Base-by-base conservation (phyloP, 2,329 filamentous ascomycete genomes). In the Ceratocystis harringtonii region DNA sequence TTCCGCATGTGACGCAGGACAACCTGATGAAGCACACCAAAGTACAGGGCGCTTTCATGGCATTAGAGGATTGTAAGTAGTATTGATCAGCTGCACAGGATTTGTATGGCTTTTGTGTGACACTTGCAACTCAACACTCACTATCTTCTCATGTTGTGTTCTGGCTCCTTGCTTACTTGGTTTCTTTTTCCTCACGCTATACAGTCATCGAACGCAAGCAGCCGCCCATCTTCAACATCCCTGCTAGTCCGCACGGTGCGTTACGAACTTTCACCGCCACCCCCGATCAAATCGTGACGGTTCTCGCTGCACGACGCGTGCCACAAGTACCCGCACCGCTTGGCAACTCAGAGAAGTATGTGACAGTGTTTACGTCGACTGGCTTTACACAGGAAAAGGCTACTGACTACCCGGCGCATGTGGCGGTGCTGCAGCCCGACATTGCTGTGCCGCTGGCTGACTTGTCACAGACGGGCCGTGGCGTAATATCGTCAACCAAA, bases 1-100 rank as follows among this genome's bases (percentile, higher is more conserved):
- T 97, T 44, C 91, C 94, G 63, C 94, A 99, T 76, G 76, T 99
- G 69, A 89, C 92, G 2, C 92, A 91, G 48, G 94, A 99, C 77
- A 88, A 88, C 68, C 79, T 94, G 69, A 74, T 76, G 50, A 85
- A 84, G 65, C 79, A 87, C 71, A 85, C 86, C 0, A 73, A 81
- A 4, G 79, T 95, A 67, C 78, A 78, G 32, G 88, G 88, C 30
- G 80, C 89, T 2, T 95, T 95, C 73, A 78, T 94, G 71, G 89
- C 88, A 0, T 77, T 97, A 32, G 94, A 99, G 79, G 94, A 99
- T 75, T 97, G 94, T 96, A 80, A 75, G 88, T 62, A 8, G 15
- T 30, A 3, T 75, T 15, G 25, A 22, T 19, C 19, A 52, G 48
- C 22, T 25, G 48, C 17, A 52, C 32, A n/a, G 15, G 55, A n/a